Evolutionary conservation across 805 yeast genomes (phyloP).

Genomic region (Yarrowia phangngaensis): DNA sequence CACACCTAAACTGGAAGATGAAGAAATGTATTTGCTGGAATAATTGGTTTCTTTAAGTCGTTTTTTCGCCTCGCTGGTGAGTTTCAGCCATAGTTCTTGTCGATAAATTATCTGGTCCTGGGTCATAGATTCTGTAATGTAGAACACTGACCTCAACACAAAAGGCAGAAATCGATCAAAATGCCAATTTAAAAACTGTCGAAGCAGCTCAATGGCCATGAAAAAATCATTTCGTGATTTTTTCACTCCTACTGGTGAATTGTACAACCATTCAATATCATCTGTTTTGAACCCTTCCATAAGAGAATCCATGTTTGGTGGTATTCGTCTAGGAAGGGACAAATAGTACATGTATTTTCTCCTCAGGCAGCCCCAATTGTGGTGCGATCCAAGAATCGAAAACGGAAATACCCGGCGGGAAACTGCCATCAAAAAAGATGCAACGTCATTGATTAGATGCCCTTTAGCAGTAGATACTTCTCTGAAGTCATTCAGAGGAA

Average conservation of each 20-base stretch:
- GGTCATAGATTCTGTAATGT: slow-evolving; percentile 2
- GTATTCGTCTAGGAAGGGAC: background rate
- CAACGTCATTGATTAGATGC: background rate
- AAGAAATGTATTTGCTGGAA: background rate
- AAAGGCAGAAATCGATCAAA: background rate
- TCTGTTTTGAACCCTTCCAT: background rate
- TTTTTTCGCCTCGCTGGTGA: background rate
- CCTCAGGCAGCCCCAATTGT: background rate
- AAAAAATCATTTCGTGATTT: slow-evolving; percentile 1
- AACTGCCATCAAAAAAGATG: background rate
- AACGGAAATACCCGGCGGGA: background rate
- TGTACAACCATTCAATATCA: slow-evolving; percentile 8
- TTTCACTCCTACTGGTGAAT: background rate
- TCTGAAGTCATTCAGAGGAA: background rate
- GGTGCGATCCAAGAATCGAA: background rate
- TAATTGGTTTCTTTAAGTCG: background rate
- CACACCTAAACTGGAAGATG: slow-evolving; percentile 3
- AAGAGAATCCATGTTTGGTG: background rate
- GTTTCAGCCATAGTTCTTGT: background rate
- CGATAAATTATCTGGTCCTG: background rate
- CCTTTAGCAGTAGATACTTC: too few relatives aligned
- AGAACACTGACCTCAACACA: background rate
- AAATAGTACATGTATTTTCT: background rate
- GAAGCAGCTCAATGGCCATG: slow-evolving; percentile 5
- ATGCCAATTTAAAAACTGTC: background rate